A percentile compares a stretch with the other conserved stretches of the same genome.
Evolutionary conservation across 2,329 filamentous ascomycete species (phyloP).

Genomic region (Epicoccum nigrum): DNA sequence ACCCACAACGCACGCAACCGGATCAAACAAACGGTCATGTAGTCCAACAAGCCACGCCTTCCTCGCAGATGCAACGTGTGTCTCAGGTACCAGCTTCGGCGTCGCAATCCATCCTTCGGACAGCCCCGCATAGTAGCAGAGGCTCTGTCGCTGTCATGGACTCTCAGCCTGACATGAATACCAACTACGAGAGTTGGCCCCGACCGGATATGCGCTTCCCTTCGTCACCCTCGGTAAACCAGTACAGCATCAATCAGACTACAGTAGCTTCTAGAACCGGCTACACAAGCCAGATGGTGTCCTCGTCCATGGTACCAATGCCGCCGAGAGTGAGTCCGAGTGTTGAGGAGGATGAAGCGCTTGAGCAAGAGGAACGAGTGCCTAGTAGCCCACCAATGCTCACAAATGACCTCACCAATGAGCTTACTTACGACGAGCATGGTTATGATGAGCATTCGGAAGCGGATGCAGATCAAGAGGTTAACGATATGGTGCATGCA

Average conservation of each 20-base stretch:
- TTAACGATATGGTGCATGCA: conserved; percentile 28
- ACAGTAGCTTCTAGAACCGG: conserved; percentile 37
- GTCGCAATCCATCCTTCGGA: conserved; percentile 25
- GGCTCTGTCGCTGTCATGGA: conserved; percentile 53
- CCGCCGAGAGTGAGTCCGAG: conserved; percentile 33
- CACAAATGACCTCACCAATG: conserved; percentile 9
- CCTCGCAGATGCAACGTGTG: conserved; percentile 30
- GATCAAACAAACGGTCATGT: conserved; percentile 23
- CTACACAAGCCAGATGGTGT: conserved; percentile 39
- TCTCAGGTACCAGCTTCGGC: conserved; percentile 24
- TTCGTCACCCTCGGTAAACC: conserved; percentile 46
- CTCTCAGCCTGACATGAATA: conserved; percentile 50
- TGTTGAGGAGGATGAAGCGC: conserved; percentile 4
- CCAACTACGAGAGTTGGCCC: conserved; percentile 32
- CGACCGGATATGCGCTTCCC: conserved; percentile 37
- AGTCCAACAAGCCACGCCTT: conserved; percentile 27
- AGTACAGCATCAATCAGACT: conserved; percentile 47
- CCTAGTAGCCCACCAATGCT: conserved; percentile 46
- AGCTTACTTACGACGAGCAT: conserved; percentile 35
- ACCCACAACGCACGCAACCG: conserved; percentile 37
- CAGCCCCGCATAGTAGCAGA: conserved; percentile 35
- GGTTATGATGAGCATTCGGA: conserved; percentile 30
- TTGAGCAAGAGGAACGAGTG: conserved; percentile 38
- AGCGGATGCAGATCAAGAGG: conserved; percentile 21
- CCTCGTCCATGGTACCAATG: conserved; percentile 40